Evolutionary conservation across 371 early-diverging fungal genomes (phyloP), one percentile per base, ranked within the genome.

Genomic region (Umbelopsis sp.): DNA sequence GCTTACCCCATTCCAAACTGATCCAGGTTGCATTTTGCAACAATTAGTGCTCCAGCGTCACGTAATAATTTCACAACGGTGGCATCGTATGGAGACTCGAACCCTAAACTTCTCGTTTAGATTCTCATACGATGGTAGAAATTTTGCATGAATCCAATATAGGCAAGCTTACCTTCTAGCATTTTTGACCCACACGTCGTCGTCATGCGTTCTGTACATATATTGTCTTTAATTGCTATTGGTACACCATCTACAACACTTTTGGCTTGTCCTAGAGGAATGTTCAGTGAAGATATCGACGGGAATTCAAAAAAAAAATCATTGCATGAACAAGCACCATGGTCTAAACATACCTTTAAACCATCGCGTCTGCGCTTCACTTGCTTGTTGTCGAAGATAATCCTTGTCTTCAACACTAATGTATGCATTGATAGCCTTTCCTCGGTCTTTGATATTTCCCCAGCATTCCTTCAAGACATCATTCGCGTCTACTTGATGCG

Each of bases 1-100:
- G 57, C 63, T 66, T 82, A 92, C 82, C 98, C 98, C 97, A 97
- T 97, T n/a, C 96, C 98, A 87, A 97, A 97, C 74, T 97, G 97
- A 75, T 97, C 98, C 94, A 97, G 91, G 76, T 96, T 97, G 14
- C 94, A 88, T 68, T 95, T 94, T n/a, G 95, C 96, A 9, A 91
- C 80, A 10, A 92, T 77, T 8, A 90, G 72, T 0, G 87, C 93
- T 3, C 97, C 97, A 0, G 89, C 84, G 0, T 83, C 69, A 32
- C 76, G 72, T 8, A 97, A 77, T 14, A 80, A 73, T 14, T 80
- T 66, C 2, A 94, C 91, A 0, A 87, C 91, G 2, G 96, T 95
- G 0, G 97, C 93, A 25, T 91, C 85, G 69, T 83, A 91, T 0
- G 95, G 95, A 12, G 97, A 88, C 7, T 46, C 65, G 70, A 91